Conservation (phyloP, 768 basidiomycete species). For the Calocybe cyanea region DNA sequence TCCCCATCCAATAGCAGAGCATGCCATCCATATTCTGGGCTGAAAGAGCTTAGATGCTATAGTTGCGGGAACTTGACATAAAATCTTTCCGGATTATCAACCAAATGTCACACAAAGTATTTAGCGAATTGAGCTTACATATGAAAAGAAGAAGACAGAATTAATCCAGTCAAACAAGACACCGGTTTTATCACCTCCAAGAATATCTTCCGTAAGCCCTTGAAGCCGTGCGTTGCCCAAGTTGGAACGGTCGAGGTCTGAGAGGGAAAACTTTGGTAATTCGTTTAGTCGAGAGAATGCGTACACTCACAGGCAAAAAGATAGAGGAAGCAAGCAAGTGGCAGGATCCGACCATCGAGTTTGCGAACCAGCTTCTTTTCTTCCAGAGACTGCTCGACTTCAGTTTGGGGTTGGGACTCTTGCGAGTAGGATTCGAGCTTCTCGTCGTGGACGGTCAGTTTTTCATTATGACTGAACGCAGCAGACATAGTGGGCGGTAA, state of each 20-base stretch:
- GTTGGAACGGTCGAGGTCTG: constrained; percentile 75
- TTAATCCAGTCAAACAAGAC: constrained; percentile 75
- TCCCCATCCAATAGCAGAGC: constrained; percentile 70
- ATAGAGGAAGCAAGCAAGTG: constrained; percentile 70
- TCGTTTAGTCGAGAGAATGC: background rate
- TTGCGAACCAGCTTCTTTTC: constrained; percentile 49
- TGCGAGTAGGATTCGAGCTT: constrained; percentile 26
- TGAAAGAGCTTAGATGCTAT: constrained; percentile 63
- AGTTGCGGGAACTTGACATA: constrained; percentile 66
- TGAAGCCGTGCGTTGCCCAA: constrained; percentile 77
- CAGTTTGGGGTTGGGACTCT: constrained; percentile 12
- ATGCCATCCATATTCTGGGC: constrained; percentile 65
- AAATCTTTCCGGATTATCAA: constrained; percentile 45
- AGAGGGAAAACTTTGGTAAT: constrained; percentile 3
- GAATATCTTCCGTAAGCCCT: constrained; percentile 59
- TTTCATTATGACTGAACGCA: constrained; percentile 10
- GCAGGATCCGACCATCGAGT: constrained; percentile 64
- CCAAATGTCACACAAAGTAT: background rate
- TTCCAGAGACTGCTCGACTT: constrained; percentile 11
- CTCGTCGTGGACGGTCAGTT: constrained; percentile 20
- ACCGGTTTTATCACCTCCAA: constrained; percentile 67
- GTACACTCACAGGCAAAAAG: constrained; percentile 65
- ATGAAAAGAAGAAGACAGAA: constrained; percentile 76
- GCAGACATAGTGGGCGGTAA: constrained; percentile 6
- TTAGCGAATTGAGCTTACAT: constrained; percentile 39